phyloP scores from a whole-genome alignment of 106 monocot species.

The Allium sativum region DNA sequence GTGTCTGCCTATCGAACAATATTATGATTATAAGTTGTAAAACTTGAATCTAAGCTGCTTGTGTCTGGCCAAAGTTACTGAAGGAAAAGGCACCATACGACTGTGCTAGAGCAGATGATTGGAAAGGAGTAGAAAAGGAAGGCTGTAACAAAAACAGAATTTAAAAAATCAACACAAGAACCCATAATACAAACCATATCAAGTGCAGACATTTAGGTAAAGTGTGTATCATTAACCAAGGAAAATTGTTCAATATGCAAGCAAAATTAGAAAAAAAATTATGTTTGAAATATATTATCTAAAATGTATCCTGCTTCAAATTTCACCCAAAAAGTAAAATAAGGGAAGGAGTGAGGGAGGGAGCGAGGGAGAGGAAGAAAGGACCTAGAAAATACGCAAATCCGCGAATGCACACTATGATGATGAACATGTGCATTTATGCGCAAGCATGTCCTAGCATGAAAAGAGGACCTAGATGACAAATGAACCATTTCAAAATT shows the following conservation, averaged over 20 bases:
- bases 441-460: background rate
- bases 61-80: constrained; percentile 65
- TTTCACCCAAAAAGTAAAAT: no score
- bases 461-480: background rate
- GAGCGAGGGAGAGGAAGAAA: no score
- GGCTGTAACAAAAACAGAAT: constrained; percentile 14
- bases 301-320: no score
- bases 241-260: background rate
- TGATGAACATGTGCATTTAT: no score
- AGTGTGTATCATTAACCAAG: background rate
- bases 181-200: background rate
- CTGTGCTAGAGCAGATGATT: constrained; percentile 21
- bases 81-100: constrained; percentile 46
- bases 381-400: no score
- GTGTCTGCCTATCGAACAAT: no score
- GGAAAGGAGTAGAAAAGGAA: constrained; percentile 52
- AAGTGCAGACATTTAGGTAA: background rate
- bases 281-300: no score
- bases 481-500: no score
- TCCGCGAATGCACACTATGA: no score
- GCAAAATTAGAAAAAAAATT: no score
- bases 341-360: no score
- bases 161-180: background rate
- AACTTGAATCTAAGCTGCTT: constrained; percentile 42
- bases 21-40: no score